Evolutionary conservation across 495 filamentous ascomycete genomes (phyloP), one percentile per base, ranked within the genome.

Genomic region (Aspergillus panamensis): DNA sequence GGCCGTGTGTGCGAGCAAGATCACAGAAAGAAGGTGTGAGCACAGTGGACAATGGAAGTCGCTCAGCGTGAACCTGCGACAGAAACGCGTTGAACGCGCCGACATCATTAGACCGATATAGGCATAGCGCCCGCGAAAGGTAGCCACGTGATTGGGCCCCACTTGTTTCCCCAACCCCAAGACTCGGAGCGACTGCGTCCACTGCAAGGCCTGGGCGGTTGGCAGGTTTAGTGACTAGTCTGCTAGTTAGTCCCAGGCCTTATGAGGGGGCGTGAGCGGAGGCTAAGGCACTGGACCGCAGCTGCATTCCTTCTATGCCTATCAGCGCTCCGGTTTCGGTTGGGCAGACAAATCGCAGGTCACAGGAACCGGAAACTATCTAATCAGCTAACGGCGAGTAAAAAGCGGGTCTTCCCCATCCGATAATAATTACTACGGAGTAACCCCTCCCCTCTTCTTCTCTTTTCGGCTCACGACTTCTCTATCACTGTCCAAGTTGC

Each of bases 61-160:
- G 14, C 42, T 20, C 12, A 3, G 40, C 19, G 12, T 33, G 40
- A 57, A 32, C 12, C 40, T 56, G 63, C 62, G 63, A 60, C 55
- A 61, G 57, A 57, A 53, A 73, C 68, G 69, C 70, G 73, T 56
- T 55, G 54, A 58, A 64, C 64, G 61, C 67, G 69, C 42, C 55
- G 66, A 63, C 61, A 67, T 66, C 29, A 63, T 74, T 69, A 72
- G 65, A 42, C 69, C 62, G 5, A 20, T 67, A 63, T 6, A 1
- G 66, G 69, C 43, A 25, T 73, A 73, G 69, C 57, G 59, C 53
- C 43, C 21, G 37, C 35, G 42, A 40, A 17, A 32, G 12, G 25
- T 16, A 14, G 9, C 16, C 61, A 63, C 57, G 61, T 66, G 60
- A 63, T 9, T 33, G 35, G 10, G 1, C 35, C 35, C 35, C 35